Evolutionary conservation across 2,329 filamentous ascomycete species (phyloP), one percentile per base, ranked within the genome.

Genomic region (Sarocladiaceae sp.): DNA sequence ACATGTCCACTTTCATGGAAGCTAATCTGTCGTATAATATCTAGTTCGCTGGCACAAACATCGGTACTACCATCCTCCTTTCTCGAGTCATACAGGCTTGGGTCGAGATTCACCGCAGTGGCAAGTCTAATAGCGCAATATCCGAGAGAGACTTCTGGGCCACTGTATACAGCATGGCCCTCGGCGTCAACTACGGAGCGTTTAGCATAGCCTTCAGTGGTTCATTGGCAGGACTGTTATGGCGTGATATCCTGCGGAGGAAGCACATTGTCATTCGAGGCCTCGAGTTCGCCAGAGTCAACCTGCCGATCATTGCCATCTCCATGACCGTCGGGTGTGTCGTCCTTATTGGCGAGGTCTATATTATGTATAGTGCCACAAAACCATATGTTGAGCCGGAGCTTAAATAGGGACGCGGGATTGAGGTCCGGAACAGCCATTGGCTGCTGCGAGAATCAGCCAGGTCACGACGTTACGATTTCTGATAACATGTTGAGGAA

Each of bases 11-110:
- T n/a, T 1, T 5, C 11, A 7, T 2, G 29, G 2, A 18, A 15
- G 19, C 18, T 16, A 20, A 48, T 42, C 34, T 50, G 26, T 50
- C 39, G 24, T 12, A 4, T 39, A 12, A 33, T 23, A 26, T 20
- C 19, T 48, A 87, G 82, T 88, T 87, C 52, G 81, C 84, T 0
- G 84, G 84, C 15, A 88, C 84, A 2, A 88, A 88, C 51, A 88
- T 88, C 43, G 83, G 84, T 26, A 85, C 83, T 0, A 83, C 83
- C 0, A 88, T 88, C 54, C 74, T 88, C 1, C 68, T 88, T 1
- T 85, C 76, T 7, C 79, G 83, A 3, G 74, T 87, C 6, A 76
- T 88, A 10, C 83, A 88, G 56, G 66, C 76, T 0, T 88, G 84
- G 84, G 66, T 76, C 49, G 54, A 64, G 2, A 84, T 88, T 32